Evolutionary conservation across 805 yeast genomes (phyloP).

Genomic region (Pichia manshurica): DNA sequence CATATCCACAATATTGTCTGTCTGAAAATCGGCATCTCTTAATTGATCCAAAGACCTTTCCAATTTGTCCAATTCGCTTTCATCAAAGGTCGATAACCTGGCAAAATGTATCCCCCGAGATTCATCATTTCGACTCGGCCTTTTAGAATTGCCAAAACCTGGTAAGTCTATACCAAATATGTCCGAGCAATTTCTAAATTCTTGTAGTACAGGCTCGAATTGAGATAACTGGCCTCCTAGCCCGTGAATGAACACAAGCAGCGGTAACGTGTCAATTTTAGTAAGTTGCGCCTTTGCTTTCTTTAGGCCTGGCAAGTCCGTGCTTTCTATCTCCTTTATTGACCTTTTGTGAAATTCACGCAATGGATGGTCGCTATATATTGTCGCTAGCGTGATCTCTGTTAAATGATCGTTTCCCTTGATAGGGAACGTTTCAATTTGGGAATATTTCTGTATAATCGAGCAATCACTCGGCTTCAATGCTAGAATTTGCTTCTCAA

Average conservation of each 20-base stretch:
- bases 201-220: conserved; percentile 66
- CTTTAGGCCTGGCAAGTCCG: conserved; percentile 15
- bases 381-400: conserved; percentile 34
- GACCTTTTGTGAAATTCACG: conserved; percentile 30
- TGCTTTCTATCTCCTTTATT: conserved; percentile 7
- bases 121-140: conserved; percentile 11
- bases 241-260: conserved; percentile 73
- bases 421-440: conserved; percentile 36
- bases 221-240: conserved; percentile 87
- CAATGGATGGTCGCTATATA: conserved; percentile 50
- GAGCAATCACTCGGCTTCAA: conserved; percentile 53
- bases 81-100: conserved; percentile 21
- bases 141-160: conserved; percentile 68
- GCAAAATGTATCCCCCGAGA: conserved; percentile 10
- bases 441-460: conserved; percentile 43
- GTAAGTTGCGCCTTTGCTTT: conserved; percentile 22
- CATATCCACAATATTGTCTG: conserved; percentile 38
- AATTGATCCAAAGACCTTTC: conserved; percentile 29
- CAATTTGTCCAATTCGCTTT: conserved; percentile 17
- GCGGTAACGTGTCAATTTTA: conserved; percentile 47
- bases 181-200: conserved; percentile 56
- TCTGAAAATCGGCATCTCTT: conserved; percentile 37
- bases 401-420: conserved; percentile 21
- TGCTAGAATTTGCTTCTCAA: conserved; percentile 38
- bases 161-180: conserved; percentile 76